Base-by-base conservation (phyloP, 495 filamentous ascomycete species). In the Lasiosphaeris hirsuta region DNA sequence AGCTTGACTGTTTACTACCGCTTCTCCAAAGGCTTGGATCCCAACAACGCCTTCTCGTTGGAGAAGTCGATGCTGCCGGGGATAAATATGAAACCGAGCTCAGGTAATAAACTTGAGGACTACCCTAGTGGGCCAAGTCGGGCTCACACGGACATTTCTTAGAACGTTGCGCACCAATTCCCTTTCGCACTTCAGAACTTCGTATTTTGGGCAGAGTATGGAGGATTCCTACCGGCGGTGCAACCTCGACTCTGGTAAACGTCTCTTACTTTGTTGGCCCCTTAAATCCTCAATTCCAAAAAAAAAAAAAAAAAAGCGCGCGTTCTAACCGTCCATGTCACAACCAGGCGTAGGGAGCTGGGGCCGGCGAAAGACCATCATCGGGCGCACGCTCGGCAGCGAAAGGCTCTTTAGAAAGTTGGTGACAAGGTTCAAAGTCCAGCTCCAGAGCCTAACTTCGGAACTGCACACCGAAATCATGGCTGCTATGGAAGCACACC, bases 171-270 rank as follows among this genome's bases (percentile, higher is more conserved):
- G 60, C 45, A 72, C 63, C 11, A 58, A 70, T 40, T 69, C 63
- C 0, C 54, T 71, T 30, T 70, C 70, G 0, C 58, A 70, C 18
- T 45, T 73, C n/a, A 55, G 66, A 33, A 74, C 64, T 0, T 65
- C 72, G 1, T 69, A 70, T 33, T 64, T 73, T n/a, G 72, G 67
- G 1, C 17, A 66, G 56, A 52, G 63, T 30, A 70, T 76, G 72
- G 66, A 73, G 57, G 17, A 10, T 0, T 40, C 68, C 7, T 73
- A 73, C 44, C 11, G 36, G 10, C 23, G 3, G 15, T 62, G 62
- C 14, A 64, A 59, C 15, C 7, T 7, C n/a, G 48, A 68, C 48
- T 55, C 37, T 7, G 66, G 63, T 66, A 61, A 51, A 52, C 45
- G 23, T 30, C 23, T 5, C 5, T 51, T 36, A 19, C n/a, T 30